Conservation (phyloP, 306 rosid species). For the Inga leiocalycina region DNA sequence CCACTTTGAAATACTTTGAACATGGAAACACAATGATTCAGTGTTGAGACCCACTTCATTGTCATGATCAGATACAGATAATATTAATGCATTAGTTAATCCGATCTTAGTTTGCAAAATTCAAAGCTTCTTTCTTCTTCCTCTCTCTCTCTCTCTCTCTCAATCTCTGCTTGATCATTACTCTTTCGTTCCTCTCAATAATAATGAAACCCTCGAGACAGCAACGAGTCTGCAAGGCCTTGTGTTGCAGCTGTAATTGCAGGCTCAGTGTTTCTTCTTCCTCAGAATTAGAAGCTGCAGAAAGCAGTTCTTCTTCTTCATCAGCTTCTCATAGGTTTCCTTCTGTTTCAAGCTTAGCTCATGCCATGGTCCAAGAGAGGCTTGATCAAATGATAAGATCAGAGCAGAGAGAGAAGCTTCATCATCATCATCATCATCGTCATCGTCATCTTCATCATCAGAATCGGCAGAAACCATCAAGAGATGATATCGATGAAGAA, state of each 20-base stretch:
- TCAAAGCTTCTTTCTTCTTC: constrained; percentile 39
- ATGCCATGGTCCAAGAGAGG: constrained; percentile 97
- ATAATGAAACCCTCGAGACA: constrained; percentile 66
- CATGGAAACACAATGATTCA: constrained; percentile 60
- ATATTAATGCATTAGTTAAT: constrained; percentile 44
- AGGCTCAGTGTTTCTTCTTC: constrained; percentile 88
- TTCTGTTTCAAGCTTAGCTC: constrained; percentile 79
- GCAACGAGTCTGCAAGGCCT: constrained; percentile 60
- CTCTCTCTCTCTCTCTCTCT: background rate
- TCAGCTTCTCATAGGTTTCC: constrained; percentile 62
- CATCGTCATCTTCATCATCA: background rate
- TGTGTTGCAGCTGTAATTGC: constrained; percentile 71
- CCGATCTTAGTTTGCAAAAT: background rate
- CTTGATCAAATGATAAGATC: constrained; percentile 78
- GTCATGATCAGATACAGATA: constrained; percentile 28
- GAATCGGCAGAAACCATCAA: background rate
- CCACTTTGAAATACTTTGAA: constrained; percentile 38
- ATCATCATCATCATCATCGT: background rate
- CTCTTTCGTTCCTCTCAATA: background rate
- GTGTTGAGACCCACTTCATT: constrained; percentile 53
- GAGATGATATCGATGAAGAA: constrained; percentile 24
- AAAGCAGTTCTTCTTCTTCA: constrained; percentile 45
- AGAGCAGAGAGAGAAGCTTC: constrained; percentile 56
- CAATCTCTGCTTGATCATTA: background rate
- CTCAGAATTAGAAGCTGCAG: constrained; percentile 69